Evolutionary conservation across 768 basidiomycete genomes (phyloP).

Genomic region (Podaxis pistillaris): DNA sequence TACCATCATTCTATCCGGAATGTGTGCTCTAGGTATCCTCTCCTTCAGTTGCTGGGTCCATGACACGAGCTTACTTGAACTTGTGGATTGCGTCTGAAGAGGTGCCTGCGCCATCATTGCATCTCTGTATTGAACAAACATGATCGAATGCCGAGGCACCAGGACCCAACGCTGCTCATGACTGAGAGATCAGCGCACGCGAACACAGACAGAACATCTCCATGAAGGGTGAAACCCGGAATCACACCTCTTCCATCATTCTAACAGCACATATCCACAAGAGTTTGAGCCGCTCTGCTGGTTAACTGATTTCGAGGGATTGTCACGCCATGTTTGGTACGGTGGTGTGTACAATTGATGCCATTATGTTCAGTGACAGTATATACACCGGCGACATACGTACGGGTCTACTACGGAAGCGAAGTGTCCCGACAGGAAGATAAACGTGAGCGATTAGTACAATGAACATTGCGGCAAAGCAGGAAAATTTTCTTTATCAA

Average conservation of each 20-base stretch:
- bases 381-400: constrained; percentile 6
- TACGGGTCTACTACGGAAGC: not conserved
- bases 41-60: not conserved
- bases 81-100: not conserved
- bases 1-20: not conserved
- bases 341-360: not conserved
- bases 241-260: not conserved
- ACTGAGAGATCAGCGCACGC: not conserved
- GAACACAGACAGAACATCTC: not conserved
- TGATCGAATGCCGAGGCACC: not conserved
- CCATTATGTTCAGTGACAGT: constrained; percentile 1
- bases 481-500: not conserved
- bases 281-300: not conserved
- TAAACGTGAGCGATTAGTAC: not conserved
- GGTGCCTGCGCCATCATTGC: not conserved
- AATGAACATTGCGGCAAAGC: not conserved
- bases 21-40: not conserved
- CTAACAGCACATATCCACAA: not conserved
- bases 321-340: not conserved
- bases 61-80: too few relatives aligned
- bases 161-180: not conserved
- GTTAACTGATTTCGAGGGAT: not conserved
- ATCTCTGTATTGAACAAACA: not conserved
- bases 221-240: not conserved
- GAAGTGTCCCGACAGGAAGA: not conserved